Evolutionary conservation across 2,329 filamentous ascomycete genomes (phyloP).

Genomic region (Aureobasidium sp.): DNA sequence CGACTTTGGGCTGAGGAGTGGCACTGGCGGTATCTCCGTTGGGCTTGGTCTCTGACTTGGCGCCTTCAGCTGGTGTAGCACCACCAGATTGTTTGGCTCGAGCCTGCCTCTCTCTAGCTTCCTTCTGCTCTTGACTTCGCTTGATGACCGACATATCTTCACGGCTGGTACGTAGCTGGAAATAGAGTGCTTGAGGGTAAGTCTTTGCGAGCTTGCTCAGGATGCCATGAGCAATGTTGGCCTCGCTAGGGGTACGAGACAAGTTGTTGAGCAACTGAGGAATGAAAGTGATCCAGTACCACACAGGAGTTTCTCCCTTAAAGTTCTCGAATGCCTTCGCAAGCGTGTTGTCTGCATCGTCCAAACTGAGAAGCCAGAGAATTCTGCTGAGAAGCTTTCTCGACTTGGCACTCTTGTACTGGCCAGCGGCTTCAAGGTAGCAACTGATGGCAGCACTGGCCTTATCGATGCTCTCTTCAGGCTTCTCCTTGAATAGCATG

Average conservation of each 20-base stretch:
- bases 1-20: conserved; percentile 24
- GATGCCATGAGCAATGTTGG: conserved; percentile 74
- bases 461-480: conserved; percentile 61
- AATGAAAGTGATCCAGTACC: conserved; percentile 99
- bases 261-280: conserved; percentile 89
- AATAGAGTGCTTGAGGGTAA: conserved; percentile 91
- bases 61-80: conserved; percentile 21
- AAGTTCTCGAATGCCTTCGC: conserved; percentile 86
- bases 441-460: conserved; percentile 91
- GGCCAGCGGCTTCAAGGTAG: conserved; percentile 88
- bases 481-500: conserved; percentile 86
- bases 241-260: conserved; percentile 68
- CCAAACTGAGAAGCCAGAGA: conserved; percentile 88
- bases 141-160: conserved; percentile 92
- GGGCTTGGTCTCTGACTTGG: conserved; percentile 31
- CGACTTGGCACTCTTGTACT: conserved; percentile 96
- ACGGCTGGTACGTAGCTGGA: conserved; percentile 82
- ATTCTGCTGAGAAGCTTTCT: conserved; percentile 88
- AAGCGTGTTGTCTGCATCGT: conserved; percentile 76
- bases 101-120: conserved; percentile 43
- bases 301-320: conserved; percentile 93
- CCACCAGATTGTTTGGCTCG: conserved; percentile 47
- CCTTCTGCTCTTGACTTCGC: conserved; percentile 66
- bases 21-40: conserved; percentile 30
- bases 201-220: conserved; percentile 90